Evolutionary conservation across 2,329 filamentous ascomycete genomes (phyloP).

Genomic region (Ophiostoma sp.): DNA sequence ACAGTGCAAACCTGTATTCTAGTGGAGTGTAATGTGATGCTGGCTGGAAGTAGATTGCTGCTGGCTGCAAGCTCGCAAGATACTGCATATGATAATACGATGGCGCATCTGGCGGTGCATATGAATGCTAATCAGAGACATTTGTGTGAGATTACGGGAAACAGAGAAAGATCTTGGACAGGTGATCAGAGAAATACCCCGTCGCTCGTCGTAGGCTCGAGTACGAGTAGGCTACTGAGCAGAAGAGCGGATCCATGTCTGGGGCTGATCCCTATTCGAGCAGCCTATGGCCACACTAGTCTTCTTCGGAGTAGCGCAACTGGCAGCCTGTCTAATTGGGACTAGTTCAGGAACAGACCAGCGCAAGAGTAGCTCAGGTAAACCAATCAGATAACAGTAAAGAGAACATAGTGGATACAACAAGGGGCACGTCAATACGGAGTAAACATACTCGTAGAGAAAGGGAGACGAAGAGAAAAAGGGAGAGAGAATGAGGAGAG

Average conservation of each 20-base stretch:
- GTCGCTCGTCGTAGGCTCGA: too few relatives aligned
- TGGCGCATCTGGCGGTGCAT: too few relatives aligned
- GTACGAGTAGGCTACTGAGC: neutral
- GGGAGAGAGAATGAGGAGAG: neutral
- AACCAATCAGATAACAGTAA: constrained; percentile 1
- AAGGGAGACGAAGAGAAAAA: neutral
- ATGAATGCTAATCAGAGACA: too few relatives aligned
- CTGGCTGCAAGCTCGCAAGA: too few relatives aligned
- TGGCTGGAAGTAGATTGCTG: too few relatives aligned
- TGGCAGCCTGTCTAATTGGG: neutral
- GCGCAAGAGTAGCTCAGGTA: neutral
- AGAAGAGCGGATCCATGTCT: neutral
- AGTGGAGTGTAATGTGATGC: neutral
- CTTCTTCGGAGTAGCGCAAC: neutral
- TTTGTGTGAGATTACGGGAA: too few relatives aligned
- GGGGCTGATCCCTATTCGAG: neutral
- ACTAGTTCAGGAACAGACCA: constrained; percentile 21
- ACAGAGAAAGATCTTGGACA: too few relatives aligned
- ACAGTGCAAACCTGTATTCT: constrained; percentile 12
- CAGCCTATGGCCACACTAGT: neutral
- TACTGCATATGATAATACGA: too few relatives aligned
- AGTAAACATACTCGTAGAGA: too few relatives aligned
- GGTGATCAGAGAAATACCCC: too few relatives aligned
- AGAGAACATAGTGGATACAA: neutral
- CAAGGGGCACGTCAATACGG: too few relatives aligned